Base-by-base conservation (phyloP, 805 yeast genomes). In the Metschnikowia orientalis region DNA sequence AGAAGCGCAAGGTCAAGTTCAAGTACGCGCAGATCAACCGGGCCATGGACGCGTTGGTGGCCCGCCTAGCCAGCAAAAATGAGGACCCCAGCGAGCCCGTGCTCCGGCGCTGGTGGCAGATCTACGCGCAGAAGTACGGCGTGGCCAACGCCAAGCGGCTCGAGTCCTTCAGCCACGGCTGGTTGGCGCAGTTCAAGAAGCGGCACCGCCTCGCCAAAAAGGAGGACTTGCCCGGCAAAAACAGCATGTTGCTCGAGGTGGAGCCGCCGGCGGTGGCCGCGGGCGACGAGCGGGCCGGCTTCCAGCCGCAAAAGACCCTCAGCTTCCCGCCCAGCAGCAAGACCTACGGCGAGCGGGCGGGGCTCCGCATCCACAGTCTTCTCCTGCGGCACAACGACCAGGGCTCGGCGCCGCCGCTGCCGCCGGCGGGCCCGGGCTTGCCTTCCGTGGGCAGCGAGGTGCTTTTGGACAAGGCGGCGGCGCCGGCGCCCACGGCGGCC, bases 131-230 rank as follows among this genome's bases (percentile, higher is more conserved):
- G 36, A 62, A 67, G 45, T 73, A 53, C 47, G 81, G 81, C 7
- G 79, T 77, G 2, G 73, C 69, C 6, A 79, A 77, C 44, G 80
- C 81, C 3, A 77, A 76, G 48, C 56, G 83, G 34, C 51, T 71
- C 35, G 66, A 63, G 17, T 63, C 69, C 10, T 77, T 75, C 41
- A 70, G 77, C 42, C 81, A 76, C 50, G 83, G 83, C 6, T 77
- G 82, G 82, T 53, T 77, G 26, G 60, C 73, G 8, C 79, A 73
- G 45, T 77, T 77, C 53, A 77, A 77, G 51, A 75, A 72, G 42
- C 55, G 81, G 30, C 79, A 76, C 45, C 78, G 73, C 1, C 51
- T 73, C 25, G 59, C n/a, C 11, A 24, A 21, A 22, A 16, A 23
- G n/a, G n/a, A n/a, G n/a, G n/a, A n/a, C n/a, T n/a, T n/a, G n/a